Conservation (phyloP, 495 filamentous ascomycete genomes). For the Zalerion maritima region DNA sequence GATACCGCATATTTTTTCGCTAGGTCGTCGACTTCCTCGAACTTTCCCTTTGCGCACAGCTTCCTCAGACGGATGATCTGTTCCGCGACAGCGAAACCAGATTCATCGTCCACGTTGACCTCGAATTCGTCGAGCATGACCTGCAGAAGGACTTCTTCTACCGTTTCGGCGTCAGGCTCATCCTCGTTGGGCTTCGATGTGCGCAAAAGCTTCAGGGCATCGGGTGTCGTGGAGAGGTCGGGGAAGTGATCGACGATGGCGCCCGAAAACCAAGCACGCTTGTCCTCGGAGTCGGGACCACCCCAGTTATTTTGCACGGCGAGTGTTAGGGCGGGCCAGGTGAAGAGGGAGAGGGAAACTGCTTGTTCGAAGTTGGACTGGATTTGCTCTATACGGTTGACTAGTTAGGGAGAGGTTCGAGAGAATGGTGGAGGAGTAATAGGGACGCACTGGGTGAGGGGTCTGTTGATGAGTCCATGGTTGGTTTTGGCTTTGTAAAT, state of each 20-base stretch:
- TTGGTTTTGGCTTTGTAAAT: too few relatives aligned
- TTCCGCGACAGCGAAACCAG: conserved; percentile 56
- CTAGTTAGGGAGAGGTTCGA: background rate
- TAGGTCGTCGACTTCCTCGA: conserved; percentile 51
- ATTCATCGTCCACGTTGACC: conserved; percentile 78
- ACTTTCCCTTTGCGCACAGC: conserved; percentile 48
- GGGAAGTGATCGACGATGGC: conserved; percentile 69
- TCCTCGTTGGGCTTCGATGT: conserved; percentile 8
- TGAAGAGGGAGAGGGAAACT: conserved; percentile 62
- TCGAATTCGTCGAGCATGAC: conserved; percentile 95
- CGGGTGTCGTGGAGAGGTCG: conserved; percentile 33
- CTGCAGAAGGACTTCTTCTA: conserved; percentile 71
- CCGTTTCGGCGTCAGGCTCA: conserved; percentile 65
- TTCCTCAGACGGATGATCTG: conserved; percentile 52
- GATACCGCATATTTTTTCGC: conserved; percentile 47
- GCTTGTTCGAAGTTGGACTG: conserved; percentile 61
- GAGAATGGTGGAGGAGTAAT: conserved; percentile 1
- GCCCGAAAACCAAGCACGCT: conserved; percentile 93
- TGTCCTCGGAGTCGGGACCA: conserved; percentile 68
- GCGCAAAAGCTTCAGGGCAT: too few relatives aligned
- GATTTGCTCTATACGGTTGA: conserved; percentile 13
- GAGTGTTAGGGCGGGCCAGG: conserved; percentile 75
- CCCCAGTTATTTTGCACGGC: conserved; percentile 83
- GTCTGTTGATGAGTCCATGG: too few relatives aligned
- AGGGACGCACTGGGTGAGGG: conserved; percentile 19